Conservation (phyloP, 2,329 filamentous ascomycete species). For the Mariannaea elegans region DNA sequence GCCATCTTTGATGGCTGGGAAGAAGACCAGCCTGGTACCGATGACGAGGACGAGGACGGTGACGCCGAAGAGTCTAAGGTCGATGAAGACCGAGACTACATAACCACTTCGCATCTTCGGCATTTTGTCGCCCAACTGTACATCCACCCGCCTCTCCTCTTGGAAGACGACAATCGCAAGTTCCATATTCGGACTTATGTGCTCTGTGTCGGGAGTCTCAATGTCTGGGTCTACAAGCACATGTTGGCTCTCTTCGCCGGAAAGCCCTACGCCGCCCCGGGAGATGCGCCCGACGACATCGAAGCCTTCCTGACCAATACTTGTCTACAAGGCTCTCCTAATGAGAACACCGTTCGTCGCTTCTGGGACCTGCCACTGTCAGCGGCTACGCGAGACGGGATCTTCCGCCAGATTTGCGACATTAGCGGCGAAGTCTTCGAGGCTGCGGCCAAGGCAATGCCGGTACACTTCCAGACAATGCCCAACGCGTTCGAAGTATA, state of each 20-base stretch:
- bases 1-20: slow-evolving; percentile 94
- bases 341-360: slow-evolving; percentile 71
- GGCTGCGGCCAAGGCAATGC: slow-evolving; percentile 84
- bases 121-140: slow-evolving; percentile 98
- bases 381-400: slow-evolving; percentile 63
- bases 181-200: slow-evolving; percentile 97
- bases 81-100: slow-evolving; percentile 56
- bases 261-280: slow-evolving; percentile 74
- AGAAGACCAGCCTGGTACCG: slow-evolving; percentile 69
- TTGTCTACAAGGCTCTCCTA: slow-evolving; percentile 76
- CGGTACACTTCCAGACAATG: slow-evolving; percentile 89
- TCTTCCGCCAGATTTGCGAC: slow-evolving; percentile 78
- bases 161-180: slow-evolving; percentile 76
- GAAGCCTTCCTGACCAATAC: slow-evolving; percentile 92
- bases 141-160: slow-evolving; percentile 81
- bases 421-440: slow-evolving; percentile 84
- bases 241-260: slow-evolving; percentile 96
- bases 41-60: slow-evolving; percentile 63
- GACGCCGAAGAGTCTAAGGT: slow-evolving; percentile 30
- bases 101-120: slow-evolving; percentile 89
- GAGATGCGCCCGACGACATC: slow-evolving; percentile 61
- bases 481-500: slow-evolving; percentile 92
- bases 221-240: slow-evolving; percentile 84
- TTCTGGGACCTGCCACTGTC: slow-evolving; percentile 74
- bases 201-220: slow-evolving; percentile 78